Evolutionary conservation across 2,329 filamentous ascomycete species (phyloP).

Genomic region (Tolypocladium endophyticum): DNA sequence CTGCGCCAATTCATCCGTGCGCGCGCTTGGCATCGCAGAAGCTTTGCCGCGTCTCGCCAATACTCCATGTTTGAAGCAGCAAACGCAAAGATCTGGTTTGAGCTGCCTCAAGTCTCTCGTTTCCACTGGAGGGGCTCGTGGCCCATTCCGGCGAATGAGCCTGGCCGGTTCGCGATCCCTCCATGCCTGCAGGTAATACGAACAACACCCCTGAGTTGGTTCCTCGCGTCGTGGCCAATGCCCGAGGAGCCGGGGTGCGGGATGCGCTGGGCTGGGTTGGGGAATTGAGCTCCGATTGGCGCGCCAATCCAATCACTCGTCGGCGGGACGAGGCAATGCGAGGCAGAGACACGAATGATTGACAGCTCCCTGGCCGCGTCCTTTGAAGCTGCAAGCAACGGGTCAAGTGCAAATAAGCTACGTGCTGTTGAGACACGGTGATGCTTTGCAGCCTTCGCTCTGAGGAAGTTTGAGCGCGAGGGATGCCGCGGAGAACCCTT

Average conservation of each 20-base stretch:
- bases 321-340: background rate
- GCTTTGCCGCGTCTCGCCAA: background rate
- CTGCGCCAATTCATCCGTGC: background rate
- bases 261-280: background rate
- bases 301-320: background rate
- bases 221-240: background rate
- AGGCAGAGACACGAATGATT: background rate
- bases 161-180: background rate
- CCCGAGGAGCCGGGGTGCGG: background rate
- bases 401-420: background rate
- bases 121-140: too few species aligned
- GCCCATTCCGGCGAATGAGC: background rate
- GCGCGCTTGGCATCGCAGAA: background rate
- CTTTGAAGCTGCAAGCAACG: background rate
- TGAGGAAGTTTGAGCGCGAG: background rate
- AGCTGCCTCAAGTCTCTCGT: background rate
- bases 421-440: background rate
- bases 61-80: too few species aligned
- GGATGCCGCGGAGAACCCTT: background rate
- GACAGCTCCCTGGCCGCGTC: background rate
- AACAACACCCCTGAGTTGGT: background rate
- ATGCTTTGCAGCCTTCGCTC: background rate
- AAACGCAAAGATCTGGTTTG: background rate
- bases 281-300: background rate
- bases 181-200: background rate